A percentile compares a stretch with the other conserved stretches of the same genome.
Evolutionary conservation across 106 monocot genomes (phyloP).

Genomic region (Apostasia ramifera): DNA sequence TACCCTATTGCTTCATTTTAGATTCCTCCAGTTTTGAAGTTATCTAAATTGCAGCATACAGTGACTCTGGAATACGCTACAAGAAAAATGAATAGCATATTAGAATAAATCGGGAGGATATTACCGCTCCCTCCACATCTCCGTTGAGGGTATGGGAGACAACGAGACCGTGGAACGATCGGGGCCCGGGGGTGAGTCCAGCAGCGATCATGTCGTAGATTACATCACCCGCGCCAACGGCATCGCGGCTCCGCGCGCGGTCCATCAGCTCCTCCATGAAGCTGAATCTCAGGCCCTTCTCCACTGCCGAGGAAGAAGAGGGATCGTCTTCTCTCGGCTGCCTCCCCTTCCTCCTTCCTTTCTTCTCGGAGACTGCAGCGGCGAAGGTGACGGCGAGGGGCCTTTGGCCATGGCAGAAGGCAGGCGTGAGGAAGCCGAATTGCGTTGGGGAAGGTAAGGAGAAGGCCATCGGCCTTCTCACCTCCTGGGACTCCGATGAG

Average conservation of each 20-base stretch:
- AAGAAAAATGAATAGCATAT: too few relatives aligned
- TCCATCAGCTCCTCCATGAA: slow-evolving; percentile 94
- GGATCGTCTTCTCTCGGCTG: slow-evolving; percentile 21
- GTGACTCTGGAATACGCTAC: too few relatives aligned
- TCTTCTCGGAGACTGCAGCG: slow-evolving; percentile 14
- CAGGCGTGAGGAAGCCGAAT: not conserved
- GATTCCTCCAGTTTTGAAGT: too few relatives aligned
- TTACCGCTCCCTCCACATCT: slow-evolving; percentile 86
- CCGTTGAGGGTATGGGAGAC: slow-evolving; percentile 61
- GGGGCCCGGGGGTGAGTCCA: slow-evolving; percentile 70
- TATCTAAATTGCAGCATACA: too few relatives aligned
- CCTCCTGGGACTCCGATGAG: not conserved
- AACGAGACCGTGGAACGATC: slow-evolving; percentile 83
- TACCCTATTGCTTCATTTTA: too few relatives aligned
- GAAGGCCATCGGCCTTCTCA: slow-evolving; percentile 3
- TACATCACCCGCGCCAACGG: slow-evolving; percentile 46
- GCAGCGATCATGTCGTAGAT: slow-evolving; percentile 96
- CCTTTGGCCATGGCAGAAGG: not conserved
- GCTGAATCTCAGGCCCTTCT: slow-evolving; percentile 54
- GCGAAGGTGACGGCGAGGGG: not conserved
- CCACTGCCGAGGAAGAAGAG: slow-evolving; percentile 35
- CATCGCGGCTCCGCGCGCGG: slow-evolving; percentile 46
- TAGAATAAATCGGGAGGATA: not conserved
- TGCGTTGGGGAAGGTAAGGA: not conserved
- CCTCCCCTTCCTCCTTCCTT: slow-evolving; percentile 26